phyloP scores from a whole-genome alignment of 768 basidiomycete species.

The Porphyrellus cyaneotinctus region DNA sequence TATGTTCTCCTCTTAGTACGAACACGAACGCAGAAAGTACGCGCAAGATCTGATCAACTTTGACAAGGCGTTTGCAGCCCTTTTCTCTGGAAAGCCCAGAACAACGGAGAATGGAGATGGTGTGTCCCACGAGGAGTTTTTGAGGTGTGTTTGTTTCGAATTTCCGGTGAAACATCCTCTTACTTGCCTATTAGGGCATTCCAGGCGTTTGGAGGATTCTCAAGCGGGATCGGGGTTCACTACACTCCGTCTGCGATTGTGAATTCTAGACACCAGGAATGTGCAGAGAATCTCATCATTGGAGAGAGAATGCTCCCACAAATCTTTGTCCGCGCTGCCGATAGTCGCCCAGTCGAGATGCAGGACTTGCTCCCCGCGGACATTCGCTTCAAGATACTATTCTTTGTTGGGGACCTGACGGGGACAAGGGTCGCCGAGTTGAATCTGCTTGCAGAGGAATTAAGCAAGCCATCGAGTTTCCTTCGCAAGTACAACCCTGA shows the following conservation, averaged over 20 bases:
- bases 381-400: slow-evolving; percentile 35
- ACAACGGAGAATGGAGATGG: slow-evolving; percentile 39
- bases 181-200: slow-evolving; percentile 28
- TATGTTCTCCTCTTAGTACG: slow-evolving; percentile 49
- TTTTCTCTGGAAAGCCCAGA: slow-evolving; percentile 68
- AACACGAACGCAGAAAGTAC: slow-evolving; percentile 60
- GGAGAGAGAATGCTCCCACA: slow-evolving; percentile 40
- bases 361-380: slow-evolving; percentile 41
- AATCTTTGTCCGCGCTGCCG: slow-evolving; percentile 33
- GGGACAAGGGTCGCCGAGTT: slow-evolving; percentile 21
- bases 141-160: slow-evolving; percentile 21
- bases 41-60: slow-evolving; percentile 72
- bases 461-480: slow-evolving; percentile 24
- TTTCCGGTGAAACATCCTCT: neutral
- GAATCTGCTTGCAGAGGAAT: slow-evolving; percentile 24
- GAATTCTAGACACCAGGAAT: slow-evolving; percentile 26
- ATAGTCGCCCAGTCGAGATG: slow-evolving; percentile 36
- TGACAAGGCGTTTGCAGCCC: slow-evolving; percentile 57
- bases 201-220: slow-evolving; percentile 37
- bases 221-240: slow-evolving; percentile 37
- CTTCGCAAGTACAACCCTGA: slow-evolving; percentile 26
- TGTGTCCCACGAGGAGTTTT: slow-evolving; percentile 33
- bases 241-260: slow-evolving; percentile 38
- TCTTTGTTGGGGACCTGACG: slow-evolving; percentile 32
- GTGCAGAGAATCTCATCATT: slow-evolving; percentile 31